Conservation (phyloP, 257 asterid genomes). For the Verbascum thapsus region DNA sequence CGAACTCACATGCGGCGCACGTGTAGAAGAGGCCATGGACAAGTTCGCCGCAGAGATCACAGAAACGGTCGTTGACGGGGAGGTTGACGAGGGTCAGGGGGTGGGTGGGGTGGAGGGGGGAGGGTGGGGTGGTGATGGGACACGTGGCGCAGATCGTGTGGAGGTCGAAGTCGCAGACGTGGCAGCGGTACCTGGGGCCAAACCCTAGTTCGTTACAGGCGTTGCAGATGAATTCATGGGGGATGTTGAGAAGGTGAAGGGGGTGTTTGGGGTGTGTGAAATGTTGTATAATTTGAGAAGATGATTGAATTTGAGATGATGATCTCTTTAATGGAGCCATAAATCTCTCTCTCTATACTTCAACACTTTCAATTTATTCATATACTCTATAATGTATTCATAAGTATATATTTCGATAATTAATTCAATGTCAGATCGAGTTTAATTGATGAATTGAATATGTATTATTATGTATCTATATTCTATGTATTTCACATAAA, state of each 20-base stretch:
- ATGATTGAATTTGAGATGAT: not conserved
- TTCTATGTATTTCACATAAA: too few species aligned
- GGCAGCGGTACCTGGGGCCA: slow-evolving; percentile 35
- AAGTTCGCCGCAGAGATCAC: slow-evolving; percentile 27
- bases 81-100: slow-evolving; percentile 11
- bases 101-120: slow-evolving; percentile 37
- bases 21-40: slow-evolving; percentile 36
- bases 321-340: slow-evolving; percentile 24
- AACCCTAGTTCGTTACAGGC: slow-evolving; percentile 33
- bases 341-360: not conserved
- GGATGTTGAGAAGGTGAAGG: slow-evolving; percentile 22
- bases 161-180: slow-evolving; percentile 28
- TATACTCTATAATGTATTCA: too few species aligned
- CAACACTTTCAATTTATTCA: not conserved
- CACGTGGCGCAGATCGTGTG: slow-evolving; percentile 35
- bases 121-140: slow-evolving; percentile 4
- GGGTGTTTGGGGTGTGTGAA: slow-evolving; percentile 28
- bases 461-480: too few species aligned
- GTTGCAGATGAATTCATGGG: slow-evolving; percentile 29
- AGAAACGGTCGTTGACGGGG: slow-evolving; percentile 8
- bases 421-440: too few species aligned
- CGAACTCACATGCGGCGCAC: slow-evolving; percentile 32
- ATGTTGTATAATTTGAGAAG: slow-evolving; percentile 17
- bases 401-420: too few species aligned
- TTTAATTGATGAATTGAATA: too few species aligned